Evolutionary conservation across 768 basidiomycete species (phyloP), one percentile per base, ranked within the genome.

Genomic region (Tricholoma terreum): DNA sequence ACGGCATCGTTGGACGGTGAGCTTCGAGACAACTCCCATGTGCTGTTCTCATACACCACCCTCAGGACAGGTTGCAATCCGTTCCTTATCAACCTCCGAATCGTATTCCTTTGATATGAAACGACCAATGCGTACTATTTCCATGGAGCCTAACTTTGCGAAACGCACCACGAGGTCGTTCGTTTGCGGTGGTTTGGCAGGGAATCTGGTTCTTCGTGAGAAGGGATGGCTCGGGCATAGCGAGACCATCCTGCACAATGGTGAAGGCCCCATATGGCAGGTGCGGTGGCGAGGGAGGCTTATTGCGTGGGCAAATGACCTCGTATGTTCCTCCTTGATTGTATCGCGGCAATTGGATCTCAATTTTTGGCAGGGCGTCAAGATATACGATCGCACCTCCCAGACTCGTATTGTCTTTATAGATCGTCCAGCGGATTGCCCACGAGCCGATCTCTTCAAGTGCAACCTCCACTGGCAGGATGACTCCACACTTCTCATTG

Each of bases 201-300:
- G 97, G 4, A 85, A 80, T 19, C 75, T 99, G 24, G 77, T 91
- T n/a, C 65, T 97, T 63, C 84, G 90, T 61, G 96, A 98, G 77
- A 98, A 97, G 68, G 92, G 94, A 6, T 98, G 97, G 95, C 73
- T 98, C 1, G 94, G 96, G 0, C 91, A 97, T 65, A 97, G 92
- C 66, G 94, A 96, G 69, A 91, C 87, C 0, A 71, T 87, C 6
- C 69, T 97, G 17, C 88, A 94, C 66, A 78, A 69, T 4, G 90
- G 89, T 4, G 97, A 98, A 73, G 97, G 96, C 10, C 92, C 97
- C 0, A 92, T 99, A 52, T 98, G 94, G 94, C 85, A 87, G 52
- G 84, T 87, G 9, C 81, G 88, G 56, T 98, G 97, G 97, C 78
- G 85, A 65, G 87, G 86, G 1, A 82, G 82, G 49, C 76, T 97